Conservation (phyloP, 352 stramenopile species). For the Phytopythium ostracodes region DNA sequence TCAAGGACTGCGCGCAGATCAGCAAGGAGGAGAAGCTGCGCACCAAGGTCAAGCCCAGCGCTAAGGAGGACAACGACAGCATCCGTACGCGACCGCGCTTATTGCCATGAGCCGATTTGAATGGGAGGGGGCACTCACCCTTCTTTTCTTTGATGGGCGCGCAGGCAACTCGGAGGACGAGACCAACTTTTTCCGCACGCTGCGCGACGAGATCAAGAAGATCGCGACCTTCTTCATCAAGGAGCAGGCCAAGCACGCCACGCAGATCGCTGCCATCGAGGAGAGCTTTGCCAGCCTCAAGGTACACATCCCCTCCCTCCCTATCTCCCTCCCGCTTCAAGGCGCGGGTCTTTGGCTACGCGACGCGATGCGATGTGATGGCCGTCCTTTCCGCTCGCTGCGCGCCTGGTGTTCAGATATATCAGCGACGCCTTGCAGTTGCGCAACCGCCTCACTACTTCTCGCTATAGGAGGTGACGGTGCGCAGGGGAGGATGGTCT, state of each 20-base stretch:
- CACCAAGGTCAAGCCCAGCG: slow-evolving; percentile 65
- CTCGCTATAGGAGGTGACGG: not conserved
- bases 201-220: slow-evolving; percentile 83
- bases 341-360: not conserved
- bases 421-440: not conserved
- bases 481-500: not conserved
- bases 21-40: slow-evolving; percentile 84
- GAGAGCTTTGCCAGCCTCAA: slow-evolving; percentile 58
- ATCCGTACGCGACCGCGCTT: slow-evolving; percentile 50
- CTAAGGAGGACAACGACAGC: slow-evolving; percentile 84
- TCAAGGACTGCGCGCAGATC: slow-evolving; percentile 88
- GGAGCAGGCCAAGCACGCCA: slow-evolving; percentile 71
- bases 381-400: not conserved
- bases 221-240: slow-evolving; percentile 85
- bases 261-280: slow-evolving; percentile 62
- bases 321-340: not conserved
- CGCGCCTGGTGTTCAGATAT: not conserved
- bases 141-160: too few relatives aligned
- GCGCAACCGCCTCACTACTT: not conserved
- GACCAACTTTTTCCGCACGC: slow-evolving; percentile 85
- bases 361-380: not conserved
- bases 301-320: slow-evolving; percentile 30
- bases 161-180: slow-evolving; percentile 79
- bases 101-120: too few relatives aligned
- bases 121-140: too few relatives aligned